These are phyloP conservation scores for Poa annua DNA, from an alignment of 176 grass and related monocot genomes.

Conservation along the genomic window DNA sequence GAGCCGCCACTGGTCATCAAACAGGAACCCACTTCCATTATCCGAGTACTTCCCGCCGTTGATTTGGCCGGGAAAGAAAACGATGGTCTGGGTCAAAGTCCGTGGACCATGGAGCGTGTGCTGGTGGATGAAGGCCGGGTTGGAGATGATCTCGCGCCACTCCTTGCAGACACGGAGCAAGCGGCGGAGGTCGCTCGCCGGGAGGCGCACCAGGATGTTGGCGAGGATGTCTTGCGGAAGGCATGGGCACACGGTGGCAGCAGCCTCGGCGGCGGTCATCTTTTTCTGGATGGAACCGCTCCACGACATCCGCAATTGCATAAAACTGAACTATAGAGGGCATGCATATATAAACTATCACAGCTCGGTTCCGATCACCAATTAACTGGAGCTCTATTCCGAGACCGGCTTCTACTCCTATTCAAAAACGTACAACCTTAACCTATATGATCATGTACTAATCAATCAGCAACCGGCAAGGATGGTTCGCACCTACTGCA, in stretches of 20 bases:
- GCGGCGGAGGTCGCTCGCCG: background rate
- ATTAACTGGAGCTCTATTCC: too few relatives aligned
- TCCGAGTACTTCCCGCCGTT: background rate
- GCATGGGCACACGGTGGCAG: too few relatives aligned
- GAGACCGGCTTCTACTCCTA: too few relatives aligned
- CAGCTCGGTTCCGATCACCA: too few relatives aligned
- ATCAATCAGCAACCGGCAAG: too few relatives aligned
- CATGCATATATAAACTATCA: too few relatives aligned
- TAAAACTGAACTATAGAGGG: too few relatives aligned
- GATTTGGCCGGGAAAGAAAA: background rate
- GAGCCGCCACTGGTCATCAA: slow-evolving; percentile 4
- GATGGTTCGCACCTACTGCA: background rate
- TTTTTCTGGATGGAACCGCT: too few relatives aligned
- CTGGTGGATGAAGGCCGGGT: background rate
- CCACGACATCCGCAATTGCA: too few relatives aligned
- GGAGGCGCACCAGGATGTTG: background rate
- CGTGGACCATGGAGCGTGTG: background rate
- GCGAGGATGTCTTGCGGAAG: background rate
- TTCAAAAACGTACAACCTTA: too few relatives aligned
- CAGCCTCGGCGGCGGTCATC: too few relatives aligned
- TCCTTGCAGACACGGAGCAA: background rate
- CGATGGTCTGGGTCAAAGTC: background rate
- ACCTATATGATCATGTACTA: too few relatives aligned
- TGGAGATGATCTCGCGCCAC: background rate
- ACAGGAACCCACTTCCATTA: background rate